Base-by-base conservation (phyloP, 2,329 filamentous ascomycete genomes). In the Leptographium lundbergii region DNA sequence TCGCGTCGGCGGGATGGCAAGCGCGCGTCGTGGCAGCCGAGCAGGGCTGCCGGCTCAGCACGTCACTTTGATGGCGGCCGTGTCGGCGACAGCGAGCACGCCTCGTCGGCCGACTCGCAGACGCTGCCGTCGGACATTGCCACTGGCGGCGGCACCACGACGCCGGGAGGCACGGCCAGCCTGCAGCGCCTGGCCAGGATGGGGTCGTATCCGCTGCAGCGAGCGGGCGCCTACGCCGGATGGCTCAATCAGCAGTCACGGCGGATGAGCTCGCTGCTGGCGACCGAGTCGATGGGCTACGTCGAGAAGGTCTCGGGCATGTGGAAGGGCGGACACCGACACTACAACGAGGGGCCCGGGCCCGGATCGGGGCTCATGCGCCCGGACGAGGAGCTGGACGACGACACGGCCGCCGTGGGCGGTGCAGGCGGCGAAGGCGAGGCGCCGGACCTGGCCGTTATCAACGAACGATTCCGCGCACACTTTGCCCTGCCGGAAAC, bases 281-380 rank as follows among this genome's bases (percentile, higher is more conserved):
- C 92, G 7, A 89, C 87, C 0, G 91, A 96, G 70, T 95, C 92
- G 0, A 95, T 96, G 85, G 91, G 90, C 1, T 97, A 97, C 68
- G 87, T 96, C 36, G 91, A 95, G 68, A 97, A 96, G 71, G 91
- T 97, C 0, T 95, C 92, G 0, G 92, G 91, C 45, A 97, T 97
- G 88, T 94, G 94, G 84, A 89, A 91, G 65, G 94, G 94, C 39
- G 89, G 89, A 14, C 86, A 87, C 66, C 91, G 87, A 66, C 92
- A 97, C 71, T 99, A 97, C 67, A 85, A 87, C 56, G 87, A 82
- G 51, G 77, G 77, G 2, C 70, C 48, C 4, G 45, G 74, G 52
- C 78, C 74, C 6, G 45, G 74, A 52, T 78, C 74, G 27, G 72
- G 80, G 50, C 74, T n/a, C 1, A 22, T 19, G 34, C 19, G 73